These are phyloP conservation scores for Geotrichum reessii DNA, from an alignment of 1,139 yeast genomes.

Conservation along the genomic window DNA sequence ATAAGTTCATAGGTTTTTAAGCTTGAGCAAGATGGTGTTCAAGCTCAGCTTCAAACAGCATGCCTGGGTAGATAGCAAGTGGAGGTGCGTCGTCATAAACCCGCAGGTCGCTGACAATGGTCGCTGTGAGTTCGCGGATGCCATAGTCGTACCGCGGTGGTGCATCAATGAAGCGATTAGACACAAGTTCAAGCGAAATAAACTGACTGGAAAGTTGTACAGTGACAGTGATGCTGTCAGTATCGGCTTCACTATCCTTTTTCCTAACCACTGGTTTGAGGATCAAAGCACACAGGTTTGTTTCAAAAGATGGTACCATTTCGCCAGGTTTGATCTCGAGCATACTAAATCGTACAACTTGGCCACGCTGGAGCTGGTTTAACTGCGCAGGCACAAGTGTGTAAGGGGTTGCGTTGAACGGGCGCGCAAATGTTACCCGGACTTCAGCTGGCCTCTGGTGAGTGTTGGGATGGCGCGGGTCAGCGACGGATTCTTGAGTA, in stretches of 20 bases:
- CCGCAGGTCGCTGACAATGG: not conserved
- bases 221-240: not conserved
- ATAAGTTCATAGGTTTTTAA: not conserved
- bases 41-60: constrained; percentile 4
- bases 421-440: not conserved
- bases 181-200: constrained; percentile 6
- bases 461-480: not conserved
- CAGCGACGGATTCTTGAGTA: not conserved
- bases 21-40: not conserved
- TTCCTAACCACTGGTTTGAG: not conserved
- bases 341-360: constrained; percentile 3
- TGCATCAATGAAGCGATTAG: not conserved
- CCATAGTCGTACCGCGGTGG: constrained; percentile 11
- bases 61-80: constrained; percentile 6
- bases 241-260: not conserved
- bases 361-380: constrained; percentile 1
- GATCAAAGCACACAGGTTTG: constrained; percentile 9
- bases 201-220: constrained; percentile 10
- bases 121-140: not conserved
- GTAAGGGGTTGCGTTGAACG: not conserved
- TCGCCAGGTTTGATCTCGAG: not conserved
- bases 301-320: not conserved
- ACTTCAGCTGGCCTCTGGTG: not conserved
- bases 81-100: constrained; percentile 4
- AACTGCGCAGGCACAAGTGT: not conserved